Percentiles rank a stretch among this genome's conserved stretches.
Evolutionary conservation across 2,329 filamentous ascomycete species (phyloP).

Genomic region (Ceratocystis albifundus): DNA sequence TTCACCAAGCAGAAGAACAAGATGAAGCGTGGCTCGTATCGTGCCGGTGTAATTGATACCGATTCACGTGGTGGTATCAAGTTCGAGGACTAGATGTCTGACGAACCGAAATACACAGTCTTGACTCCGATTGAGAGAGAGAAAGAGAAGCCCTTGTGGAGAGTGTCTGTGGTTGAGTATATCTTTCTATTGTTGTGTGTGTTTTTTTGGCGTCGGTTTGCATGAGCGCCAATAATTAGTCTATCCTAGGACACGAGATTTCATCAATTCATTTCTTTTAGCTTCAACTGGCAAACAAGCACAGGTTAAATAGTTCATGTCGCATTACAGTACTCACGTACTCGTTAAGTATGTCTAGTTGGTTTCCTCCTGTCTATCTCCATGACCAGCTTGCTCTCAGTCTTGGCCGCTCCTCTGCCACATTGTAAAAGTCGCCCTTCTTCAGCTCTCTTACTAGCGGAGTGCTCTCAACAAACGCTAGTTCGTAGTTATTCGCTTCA

Average conservation of each 20-base stretch:
- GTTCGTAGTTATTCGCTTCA: constrained; percentile 19
- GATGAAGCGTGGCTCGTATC: constrained; percentile 84
- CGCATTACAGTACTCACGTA: not conserved
- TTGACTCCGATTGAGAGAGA: too few species aligned
- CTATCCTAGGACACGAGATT: constrained; percentile 24
- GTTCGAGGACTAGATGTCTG: constrained; percentile 63
- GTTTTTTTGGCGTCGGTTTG: not conserved
- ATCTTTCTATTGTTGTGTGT: too few species aligned
- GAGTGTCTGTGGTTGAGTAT: too few species aligned
- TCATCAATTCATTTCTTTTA: not conserved
- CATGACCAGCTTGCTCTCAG: not conserved
- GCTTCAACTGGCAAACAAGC: not conserved
- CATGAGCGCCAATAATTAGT: constrained; percentile 16
- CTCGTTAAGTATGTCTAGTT: not conserved
- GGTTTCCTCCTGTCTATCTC: not conserved
- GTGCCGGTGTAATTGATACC: constrained; percentile 79
- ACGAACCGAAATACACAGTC: too few species aligned
- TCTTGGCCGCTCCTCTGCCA: constrained; percentile 14
- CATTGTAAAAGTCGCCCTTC: constrained; percentile 21
- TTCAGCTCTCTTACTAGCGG: constrained; percentile 14
- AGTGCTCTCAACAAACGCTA: constrained; percentile 22
- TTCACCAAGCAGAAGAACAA: constrained; percentile 99
- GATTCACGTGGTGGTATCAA: constrained; percentile 74
- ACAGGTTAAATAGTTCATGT: not conserved
- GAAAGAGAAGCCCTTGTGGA: too few species aligned